Percentiles rank a stretch among this genome's conserved stretches.
These are phyloP conservation scores for Apiosordaria backusii DNA, from an alignment of 495 filamentous ascomycete species.

Conservation along the genomic window DNA sequence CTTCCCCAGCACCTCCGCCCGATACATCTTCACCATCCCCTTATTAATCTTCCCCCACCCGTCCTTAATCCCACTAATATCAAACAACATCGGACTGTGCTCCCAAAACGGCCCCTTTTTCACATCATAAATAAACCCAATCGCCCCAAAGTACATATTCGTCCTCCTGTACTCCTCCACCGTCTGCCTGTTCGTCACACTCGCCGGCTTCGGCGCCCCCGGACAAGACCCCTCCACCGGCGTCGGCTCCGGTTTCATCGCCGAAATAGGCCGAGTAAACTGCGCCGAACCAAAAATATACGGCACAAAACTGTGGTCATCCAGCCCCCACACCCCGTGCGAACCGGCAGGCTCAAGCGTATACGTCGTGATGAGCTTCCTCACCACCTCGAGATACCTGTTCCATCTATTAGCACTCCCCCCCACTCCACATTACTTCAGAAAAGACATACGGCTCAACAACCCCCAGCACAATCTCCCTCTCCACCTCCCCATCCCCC, in stretches of 20 bases:
- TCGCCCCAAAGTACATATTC: conserved; percentile 97
- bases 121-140: conserved; percentile 97
- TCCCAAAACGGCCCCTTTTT: conserved; percentile 99
- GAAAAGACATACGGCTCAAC: conserved; percentile 67
- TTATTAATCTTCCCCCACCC: conserved; percentile 99
- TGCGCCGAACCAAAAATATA: conserved; percentile 96
- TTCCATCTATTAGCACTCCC: background rate
- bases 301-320: conserved; percentile 95
- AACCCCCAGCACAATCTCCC: conserved; percentile 73
- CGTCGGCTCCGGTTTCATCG: conserved; percentile 57
- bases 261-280: conserved; percentile 68
- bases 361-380: conserved; percentile 82
- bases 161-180: conserved; percentile 65
- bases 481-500: conserved; percentile 47
- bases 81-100: conserved; percentile 90
- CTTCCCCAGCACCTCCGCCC: conserved; percentile 88
- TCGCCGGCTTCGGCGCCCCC: conserved; percentile 64
- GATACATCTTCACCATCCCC: conserved; percentile 98
- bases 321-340: conserved; percentile 93
- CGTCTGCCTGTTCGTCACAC: conserved; percentile 59
- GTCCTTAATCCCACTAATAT: conserved; percentile 82
- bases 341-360: conserved; percentile 94
- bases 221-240: conserved; percentile 72
- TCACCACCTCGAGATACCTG: conserved; percentile 78
- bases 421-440: background rate